Base-by-base conservation (phyloP, 148 eudicot species). In the Camellia lanceoleosa region DNA sequence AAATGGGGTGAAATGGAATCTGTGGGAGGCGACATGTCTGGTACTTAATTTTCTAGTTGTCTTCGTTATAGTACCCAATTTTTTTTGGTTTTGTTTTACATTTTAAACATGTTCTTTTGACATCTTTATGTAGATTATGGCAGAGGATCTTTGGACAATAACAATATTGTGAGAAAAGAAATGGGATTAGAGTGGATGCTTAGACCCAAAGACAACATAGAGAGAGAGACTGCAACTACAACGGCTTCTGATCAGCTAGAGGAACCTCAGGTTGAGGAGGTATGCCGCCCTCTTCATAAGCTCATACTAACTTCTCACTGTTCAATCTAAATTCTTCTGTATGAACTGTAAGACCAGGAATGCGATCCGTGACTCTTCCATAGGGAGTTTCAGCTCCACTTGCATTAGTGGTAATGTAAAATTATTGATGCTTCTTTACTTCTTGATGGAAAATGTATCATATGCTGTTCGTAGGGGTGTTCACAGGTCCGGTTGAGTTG, bases 111-210 rank as follows among this genome's bases (percentile, higher is more conserved):
- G 11, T 77, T 70, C 38, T n/a, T 51, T 44, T 52, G 11, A 18
- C 62, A 41, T 68, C 65, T 73, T 8, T 62, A 62, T 30, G 51
- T 60, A 85, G 89, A 80, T 86, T 85, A 76, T 68, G 83, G 20
- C 61, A 82, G 79, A 73, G 88, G 78, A 72, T 81, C 83, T 74
- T 30, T 20, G 23, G 77, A 76, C 60, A 78, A 74, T 54, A 79
- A 86, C 56, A 82, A 87, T 79, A 86, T 84, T 70, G 86, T 87
- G 60, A 87, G 99, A 83, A 88, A 88, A 77, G 95, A 93, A 71
- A 89, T 91, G 88, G 99, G 99, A 69, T 87, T 96, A 71, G 99
- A 93, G 10, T 96, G 98, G 98, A 96, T 96, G 99, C 90, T 90
- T 72, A 90, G 87, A 78, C 94, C 98, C 2, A 91, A 85, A 79